Conservation (phyloP, 106 monocot species). For the Triglochin maritima region DNA sequence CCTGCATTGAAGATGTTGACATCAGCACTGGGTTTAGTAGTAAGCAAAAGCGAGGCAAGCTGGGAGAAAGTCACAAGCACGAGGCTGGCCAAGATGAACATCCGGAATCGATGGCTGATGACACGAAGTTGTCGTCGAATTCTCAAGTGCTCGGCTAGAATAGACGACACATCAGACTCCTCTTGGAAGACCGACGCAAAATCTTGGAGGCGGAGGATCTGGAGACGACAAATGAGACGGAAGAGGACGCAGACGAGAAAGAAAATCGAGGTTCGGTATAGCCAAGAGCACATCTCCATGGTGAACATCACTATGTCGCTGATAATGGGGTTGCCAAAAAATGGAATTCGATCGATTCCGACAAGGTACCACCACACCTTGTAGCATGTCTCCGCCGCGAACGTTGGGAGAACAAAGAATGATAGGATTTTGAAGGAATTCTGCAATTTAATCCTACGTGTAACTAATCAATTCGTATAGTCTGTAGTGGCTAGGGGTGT, state of each 20-base stretch:
- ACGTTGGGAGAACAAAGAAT: slow-evolving; percentile 53
- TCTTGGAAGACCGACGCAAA: slow-evolving; percentile 46
- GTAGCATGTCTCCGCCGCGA: slow-evolving; percentile 45
- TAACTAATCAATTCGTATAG: too few relatives aligned
- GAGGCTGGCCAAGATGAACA: slow-evolving; percentile 47
- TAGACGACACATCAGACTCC: slow-evolving; percentile 32
- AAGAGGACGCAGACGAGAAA: slow-evolving; percentile 73
- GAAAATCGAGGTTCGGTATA: slow-evolving; percentile 60
- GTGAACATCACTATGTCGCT: slow-evolving; percentile 40
- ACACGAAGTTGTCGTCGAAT: slow-evolving; percentile 52
- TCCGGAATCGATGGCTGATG: slow-evolving; percentile 74
- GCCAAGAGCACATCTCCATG: slow-evolving; percentile 68
- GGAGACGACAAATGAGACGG: slow-evolving; percentile 67
- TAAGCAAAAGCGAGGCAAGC: slow-evolving; percentile 51
- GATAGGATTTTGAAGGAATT: slow-evolving; percentile 61
- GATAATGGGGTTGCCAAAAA: slow-evolving; percentile 36
- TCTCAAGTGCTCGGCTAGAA: slow-evolving; percentile 49
- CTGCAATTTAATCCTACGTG: background rate
- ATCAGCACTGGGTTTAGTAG: slow-evolving; percentile 40
- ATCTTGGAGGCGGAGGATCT: slow-evolving; percentile 67
- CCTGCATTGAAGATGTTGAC: slow-evolving; percentile 59
- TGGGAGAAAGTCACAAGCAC: slow-evolving; percentile 63
- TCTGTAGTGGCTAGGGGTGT: too few relatives aligned
- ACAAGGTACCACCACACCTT: slow-evolving; percentile 78
- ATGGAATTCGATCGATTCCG: slow-evolving; percentile 31